Evolutionary conservation across 345 rosid genomes (phyloP).

Genomic region (Eucalyptus erythrocorys): DNA sequence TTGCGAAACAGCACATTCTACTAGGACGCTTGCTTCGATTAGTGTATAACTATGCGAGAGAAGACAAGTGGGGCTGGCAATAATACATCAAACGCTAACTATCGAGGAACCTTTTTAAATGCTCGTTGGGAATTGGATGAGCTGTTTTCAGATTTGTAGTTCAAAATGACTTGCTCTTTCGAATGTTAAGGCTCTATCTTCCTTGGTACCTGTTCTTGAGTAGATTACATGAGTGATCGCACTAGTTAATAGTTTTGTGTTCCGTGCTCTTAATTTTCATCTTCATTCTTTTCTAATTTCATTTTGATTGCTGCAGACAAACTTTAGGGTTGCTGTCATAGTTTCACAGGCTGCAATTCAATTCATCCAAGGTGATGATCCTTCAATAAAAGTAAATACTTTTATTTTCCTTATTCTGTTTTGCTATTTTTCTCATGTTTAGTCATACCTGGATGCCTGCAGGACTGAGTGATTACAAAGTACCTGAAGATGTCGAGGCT

Average conservation of each 20-base stretch:
- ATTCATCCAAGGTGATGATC: constrained; percentile 57
- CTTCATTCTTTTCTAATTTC: neutral
- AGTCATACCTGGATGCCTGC: constrained; percentile 3
- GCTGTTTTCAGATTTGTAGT: neutral
- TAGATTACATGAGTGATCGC: neutral
- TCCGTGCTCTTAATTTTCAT: neutral
- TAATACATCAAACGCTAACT: neutral
- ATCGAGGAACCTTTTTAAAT: neutral
- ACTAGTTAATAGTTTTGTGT: neutral
- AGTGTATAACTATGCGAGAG: neutral
- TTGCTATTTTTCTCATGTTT: neutral
- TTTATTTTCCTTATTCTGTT: neutral
- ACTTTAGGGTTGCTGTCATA: constrained; percentile 74
- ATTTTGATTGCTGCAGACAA: constrained; percentile 35
- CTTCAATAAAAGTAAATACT: neutral
- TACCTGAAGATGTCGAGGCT: constrained; percentile 59
- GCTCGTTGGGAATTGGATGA: neutral
- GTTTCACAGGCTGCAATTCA: constrained; percentile 97
- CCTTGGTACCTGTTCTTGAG: neutral
- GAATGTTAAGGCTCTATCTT: neutral
- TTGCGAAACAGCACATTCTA: neutral
- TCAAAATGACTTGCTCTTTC: neutral
- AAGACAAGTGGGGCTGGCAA: neutral
- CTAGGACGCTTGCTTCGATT: neutral
- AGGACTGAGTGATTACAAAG: constrained; percentile 72